Conservation (phyloP, 176 grass and related monocot genomes). For the sorghum (Sorghum bicolor) region DNA sequence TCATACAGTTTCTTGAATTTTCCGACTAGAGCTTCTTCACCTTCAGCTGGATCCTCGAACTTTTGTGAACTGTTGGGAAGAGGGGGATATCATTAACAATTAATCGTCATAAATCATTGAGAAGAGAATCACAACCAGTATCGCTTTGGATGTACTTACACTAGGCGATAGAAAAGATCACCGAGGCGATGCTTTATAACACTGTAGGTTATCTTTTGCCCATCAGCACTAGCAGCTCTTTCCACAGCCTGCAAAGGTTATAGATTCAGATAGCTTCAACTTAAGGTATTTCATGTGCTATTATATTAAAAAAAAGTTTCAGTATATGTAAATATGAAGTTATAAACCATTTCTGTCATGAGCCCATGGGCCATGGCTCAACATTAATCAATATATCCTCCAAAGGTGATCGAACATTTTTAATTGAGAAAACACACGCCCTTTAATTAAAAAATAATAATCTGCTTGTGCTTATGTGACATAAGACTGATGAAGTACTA, state of each 20-base stretch:
- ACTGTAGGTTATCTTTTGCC: constrained; percentile 88
- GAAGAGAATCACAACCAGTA: background rate
- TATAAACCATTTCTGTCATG: constrained; percentile 1
- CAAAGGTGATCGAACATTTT: background rate
- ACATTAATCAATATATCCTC: background rate
- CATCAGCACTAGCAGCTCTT: constrained; percentile 70
- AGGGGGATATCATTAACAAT: background rate
- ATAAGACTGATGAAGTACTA: background rate
- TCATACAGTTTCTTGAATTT: constrained; percentile 91
- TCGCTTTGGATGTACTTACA: constrained; percentile 47
- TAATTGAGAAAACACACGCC: background rate
- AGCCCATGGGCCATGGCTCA: background rate
- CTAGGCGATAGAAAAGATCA: constrained; percentile 87
- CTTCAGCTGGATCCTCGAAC: constrained; percentile 90
- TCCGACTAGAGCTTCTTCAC: constrained; percentile 53
- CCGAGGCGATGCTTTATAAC: constrained; percentile 84
- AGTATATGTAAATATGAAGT: background rate
- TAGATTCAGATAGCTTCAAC: background rate
- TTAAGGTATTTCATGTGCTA: background rate
- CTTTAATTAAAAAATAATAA: constrained; percentile 6
- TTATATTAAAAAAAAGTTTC: background rate
- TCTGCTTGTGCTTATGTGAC: background rate
- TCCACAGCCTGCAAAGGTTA: constrained; percentile 73
- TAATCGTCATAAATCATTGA: background rate
- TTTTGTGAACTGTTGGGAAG: constrained; percentile 61